Conservation (phyloP, 2,329 filamentous ascomycete genomes). For the Chaetomiaceae sp. region DNA sequence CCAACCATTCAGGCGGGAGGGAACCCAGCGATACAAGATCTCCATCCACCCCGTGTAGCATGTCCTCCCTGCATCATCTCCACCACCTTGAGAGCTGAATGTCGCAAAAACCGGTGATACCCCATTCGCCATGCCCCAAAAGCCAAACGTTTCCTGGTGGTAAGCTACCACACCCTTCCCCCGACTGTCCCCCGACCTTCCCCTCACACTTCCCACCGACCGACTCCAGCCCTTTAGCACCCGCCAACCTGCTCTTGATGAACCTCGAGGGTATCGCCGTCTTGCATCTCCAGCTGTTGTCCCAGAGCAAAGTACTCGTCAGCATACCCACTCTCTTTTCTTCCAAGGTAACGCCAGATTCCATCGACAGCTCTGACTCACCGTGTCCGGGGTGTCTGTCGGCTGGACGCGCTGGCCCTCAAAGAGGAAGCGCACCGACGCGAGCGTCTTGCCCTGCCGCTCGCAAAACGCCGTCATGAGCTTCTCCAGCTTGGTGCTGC, state of each 20-base stretch:
- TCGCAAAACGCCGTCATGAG: constrained; percentile 98
- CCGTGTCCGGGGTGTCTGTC: constrained; percentile 83
- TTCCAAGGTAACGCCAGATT: neutral
- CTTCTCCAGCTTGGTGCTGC: constrained; percentile 91
- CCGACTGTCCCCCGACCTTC: neutral
- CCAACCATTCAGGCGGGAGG: neutral
- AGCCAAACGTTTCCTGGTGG: neutral
- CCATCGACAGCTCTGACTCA: too few species aligned
- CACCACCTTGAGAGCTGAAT: neutral
- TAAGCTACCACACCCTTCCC: neutral
- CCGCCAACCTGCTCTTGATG: constrained; percentile 98
- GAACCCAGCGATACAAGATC: neutral
- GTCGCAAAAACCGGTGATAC: neutral
- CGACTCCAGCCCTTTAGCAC: constrained; percentile 32
- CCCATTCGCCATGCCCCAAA: neutral
- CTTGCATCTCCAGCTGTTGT: constrained; percentile 84
- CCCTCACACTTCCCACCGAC: neutral
- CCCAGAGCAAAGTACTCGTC: constrained; percentile 14
- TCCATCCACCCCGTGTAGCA: neutral
- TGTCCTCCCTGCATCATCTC: too few species aligned
- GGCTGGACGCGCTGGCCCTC: constrained; percentile 91
- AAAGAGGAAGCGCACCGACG: constrained; percentile 88
- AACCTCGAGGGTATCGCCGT: constrained; percentile 93
- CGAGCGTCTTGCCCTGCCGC: constrained; percentile 80
- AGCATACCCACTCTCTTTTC: constrained; percentile 14